These are phyloP conservation scores for Phaeosphaeriaceae sp. DNA, from an alignment of 2,329 filamentous ascomycete genomes.

Conservation along the genomic window DNA sequence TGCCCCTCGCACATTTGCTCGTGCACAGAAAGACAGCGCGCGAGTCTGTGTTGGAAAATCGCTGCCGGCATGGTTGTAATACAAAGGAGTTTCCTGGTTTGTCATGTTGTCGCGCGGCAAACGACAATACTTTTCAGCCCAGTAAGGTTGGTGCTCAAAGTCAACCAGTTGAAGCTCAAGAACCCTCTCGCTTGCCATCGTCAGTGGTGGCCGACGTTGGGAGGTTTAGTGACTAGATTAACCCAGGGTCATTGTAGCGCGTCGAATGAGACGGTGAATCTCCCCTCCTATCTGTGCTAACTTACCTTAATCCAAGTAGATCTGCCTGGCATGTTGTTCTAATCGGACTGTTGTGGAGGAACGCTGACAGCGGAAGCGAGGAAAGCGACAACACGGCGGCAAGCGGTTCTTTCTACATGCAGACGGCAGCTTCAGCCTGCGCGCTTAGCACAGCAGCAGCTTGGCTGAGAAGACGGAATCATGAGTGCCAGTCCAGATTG, in stretches of 20 bases:
- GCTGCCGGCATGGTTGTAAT: too few relatives aligned
- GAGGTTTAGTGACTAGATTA: too few relatives aligned
- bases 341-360: not conserved
- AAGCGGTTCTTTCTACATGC: not conserved
- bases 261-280: not conserved
- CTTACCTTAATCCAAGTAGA: not conserved
- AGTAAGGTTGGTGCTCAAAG: too few relatives aligned
- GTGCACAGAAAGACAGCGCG: too few relatives aligned
- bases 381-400: not conserved
- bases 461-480: not conserved
- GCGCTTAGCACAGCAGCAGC: not conserved
- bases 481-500: not conserved
- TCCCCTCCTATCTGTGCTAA: not conserved
- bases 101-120: too few relatives aligned
- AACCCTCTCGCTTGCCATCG: too few relatives aligned
- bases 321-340: not conserved
- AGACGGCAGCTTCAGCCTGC: not conserved
- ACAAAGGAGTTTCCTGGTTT: too few relatives aligned
- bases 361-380: not conserved
- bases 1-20: not conserved
- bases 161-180: too few relatives aligned
- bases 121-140: too few relatives aligned
- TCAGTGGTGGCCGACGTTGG: too few relatives aligned
- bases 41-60: too few relatives aligned
- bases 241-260: too few relatives aligned